These are phyloP conservation scores for Terfezia boudieri DNA, from an alignment of 495 filamentous ascomycete genomes.

Conservation along the genomic window DNA sequence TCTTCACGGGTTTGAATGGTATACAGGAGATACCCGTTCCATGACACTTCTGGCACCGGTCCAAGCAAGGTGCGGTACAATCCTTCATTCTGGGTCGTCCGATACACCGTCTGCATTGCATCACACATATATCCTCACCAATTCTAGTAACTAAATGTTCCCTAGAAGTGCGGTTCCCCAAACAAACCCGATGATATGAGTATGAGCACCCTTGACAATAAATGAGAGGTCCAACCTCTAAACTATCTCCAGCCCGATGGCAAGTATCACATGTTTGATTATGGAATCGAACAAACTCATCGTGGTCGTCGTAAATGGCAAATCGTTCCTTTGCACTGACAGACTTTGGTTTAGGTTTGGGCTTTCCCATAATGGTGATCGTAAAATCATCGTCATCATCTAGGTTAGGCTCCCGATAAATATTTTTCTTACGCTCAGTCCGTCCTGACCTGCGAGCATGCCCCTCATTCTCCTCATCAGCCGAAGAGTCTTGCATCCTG, in stretches of 20 bases:
- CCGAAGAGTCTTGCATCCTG: conserved; percentile 1
- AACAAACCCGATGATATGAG: conserved; percentile 59
- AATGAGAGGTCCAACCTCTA: conserved; percentile 38
- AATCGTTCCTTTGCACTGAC: conserved; percentile 11
- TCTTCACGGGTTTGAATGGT: conserved; percentile 36
- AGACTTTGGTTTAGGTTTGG: conserved; percentile 5
- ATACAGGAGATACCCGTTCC: conserved; percentile 35
- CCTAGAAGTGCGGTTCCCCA: conserved; percentile 46
- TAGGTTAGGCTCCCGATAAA: conserved; percentile 10
- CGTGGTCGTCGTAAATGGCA: conserved; percentile 8
- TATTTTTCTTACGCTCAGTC: conserved; percentile 5
- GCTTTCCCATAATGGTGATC: conserved; percentile 2
- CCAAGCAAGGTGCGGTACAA: conserved; percentile 38
- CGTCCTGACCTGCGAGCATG: conserved; percentile 7
- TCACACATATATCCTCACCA: conserved; percentile 47
- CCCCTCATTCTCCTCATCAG: conserved; percentile 2
- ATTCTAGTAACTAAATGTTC: conserved; percentile 95
- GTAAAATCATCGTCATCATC: conserved; percentile 18
- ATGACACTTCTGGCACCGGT: conserved; percentile 47
- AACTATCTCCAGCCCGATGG: conserved; percentile 29
- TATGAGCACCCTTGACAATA: conserved; percentile 79
- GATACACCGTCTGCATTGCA: conserved; percentile 79
- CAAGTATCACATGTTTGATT: conserved; percentile 54
- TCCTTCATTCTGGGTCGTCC: conserved; percentile 44
- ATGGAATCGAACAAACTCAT: conserved; percentile 27